A percentile compares a stretch with the other conserved stretches of the same genome.
phyloP scores from a whole-genome alignment of 257 asterid species.

The Orobanche coerulescens region DNA sequence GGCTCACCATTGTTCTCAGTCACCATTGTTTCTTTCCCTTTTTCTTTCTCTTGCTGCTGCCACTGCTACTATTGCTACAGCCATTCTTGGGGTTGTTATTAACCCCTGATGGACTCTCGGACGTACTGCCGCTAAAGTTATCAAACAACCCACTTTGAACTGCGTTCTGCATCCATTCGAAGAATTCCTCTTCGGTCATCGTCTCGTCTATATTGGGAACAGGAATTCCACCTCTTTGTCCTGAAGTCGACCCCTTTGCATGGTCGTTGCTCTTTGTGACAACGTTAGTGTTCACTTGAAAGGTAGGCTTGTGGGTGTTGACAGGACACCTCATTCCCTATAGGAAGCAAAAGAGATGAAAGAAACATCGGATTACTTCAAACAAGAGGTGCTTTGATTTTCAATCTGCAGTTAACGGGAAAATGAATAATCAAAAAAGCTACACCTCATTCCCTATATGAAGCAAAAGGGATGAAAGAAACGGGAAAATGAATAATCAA shows the following conservation, averaged over 20 bases:
- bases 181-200: constrained; percentile 84
- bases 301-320: constrained; percentile 83
- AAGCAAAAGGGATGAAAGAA: neutral
- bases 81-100: constrained; percentile 31
- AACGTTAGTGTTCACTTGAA: constrained; percentile 74
- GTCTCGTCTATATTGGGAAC: constrained; percentile 55
- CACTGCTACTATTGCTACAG: constrained; percentile 26
- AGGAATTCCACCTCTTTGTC: constrained; percentile 55
- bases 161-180: constrained; percentile 79
- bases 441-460: no score
- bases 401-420: constrained; percentile 3
- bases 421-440: neutral
- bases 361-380: neutral
- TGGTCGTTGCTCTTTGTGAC: constrained; percentile 41
- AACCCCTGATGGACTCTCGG: constrained; percentile 40
- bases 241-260: constrained; percentile 46
- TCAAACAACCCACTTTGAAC: constrained; percentile 65
- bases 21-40: constrained; percentile 75
- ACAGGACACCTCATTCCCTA: constrained; percentile 91
- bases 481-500: neutral
- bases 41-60: constrained; percentile 60
- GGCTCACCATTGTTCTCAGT: constrained; percentile 46
- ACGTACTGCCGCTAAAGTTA: constrained; percentile 32
- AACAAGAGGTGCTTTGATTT: neutral
- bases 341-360: neutral